Conservation (phyloP, 805 yeast species). For the Lachancea waltii region DNA sequence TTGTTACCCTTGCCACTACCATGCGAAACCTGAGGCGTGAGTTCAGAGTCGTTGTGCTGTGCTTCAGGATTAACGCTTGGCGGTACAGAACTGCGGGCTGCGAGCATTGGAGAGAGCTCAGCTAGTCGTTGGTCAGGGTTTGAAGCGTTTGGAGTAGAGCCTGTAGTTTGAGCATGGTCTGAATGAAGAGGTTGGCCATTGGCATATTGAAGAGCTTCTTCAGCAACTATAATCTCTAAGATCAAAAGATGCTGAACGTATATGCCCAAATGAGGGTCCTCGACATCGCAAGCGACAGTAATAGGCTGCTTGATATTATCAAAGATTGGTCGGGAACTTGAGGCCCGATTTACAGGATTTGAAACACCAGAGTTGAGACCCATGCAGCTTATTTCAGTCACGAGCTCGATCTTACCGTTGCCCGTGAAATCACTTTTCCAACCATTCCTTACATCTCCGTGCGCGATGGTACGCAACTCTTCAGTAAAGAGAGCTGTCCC, state of each 20-base stretch:
- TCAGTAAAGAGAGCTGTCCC: slow-evolving; percentile 52
- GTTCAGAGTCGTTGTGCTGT: slow-evolving; percentile 1
- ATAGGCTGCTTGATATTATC: slow-evolving; percentile 26
- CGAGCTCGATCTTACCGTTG: slow-evolving; percentile 72
- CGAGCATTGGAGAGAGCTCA: slow-evolving; percentile 39
- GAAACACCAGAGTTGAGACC: slow-evolving; percentile 49
- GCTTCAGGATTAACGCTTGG: slow-evolving; percentile 19
- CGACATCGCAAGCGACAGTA: slow-evolving; percentile 71
- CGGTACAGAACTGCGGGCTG: slow-evolving; percentile 28
- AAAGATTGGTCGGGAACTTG: slow-evolving; percentile 33
- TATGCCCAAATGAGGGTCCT: slow-evolving; percentile 75
- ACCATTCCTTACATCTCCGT: slow-evolving; percentile 81
- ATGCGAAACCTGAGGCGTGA: slow-evolving; percentile 15
- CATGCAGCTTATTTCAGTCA: slow-evolving; percentile 61
- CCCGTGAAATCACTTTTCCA: slow-evolving; percentile 91
- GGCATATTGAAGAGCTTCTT: slow-evolving; percentile 55
- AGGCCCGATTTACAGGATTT: slow-evolving; percentile 39
- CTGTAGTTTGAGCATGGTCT: slow-evolving; percentile 3
- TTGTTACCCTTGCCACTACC: slow-evolving; percentile 10
- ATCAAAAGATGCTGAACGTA: slow-evolving; percentile 69
- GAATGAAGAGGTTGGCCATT: slow-evolving; percentile 28
- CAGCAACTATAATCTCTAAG: slow-evolving; percentile 90
- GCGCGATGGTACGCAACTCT: slow-evolving; percentile 64
- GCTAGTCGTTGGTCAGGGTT: slow-evolving; percentile 37
- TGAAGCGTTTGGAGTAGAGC: slow-evolving; percentile 4